Base-by-base conservation (phyloP, 2,329 filamentous ascomycete genomes). In the Claviceps cyperi region DNA sequence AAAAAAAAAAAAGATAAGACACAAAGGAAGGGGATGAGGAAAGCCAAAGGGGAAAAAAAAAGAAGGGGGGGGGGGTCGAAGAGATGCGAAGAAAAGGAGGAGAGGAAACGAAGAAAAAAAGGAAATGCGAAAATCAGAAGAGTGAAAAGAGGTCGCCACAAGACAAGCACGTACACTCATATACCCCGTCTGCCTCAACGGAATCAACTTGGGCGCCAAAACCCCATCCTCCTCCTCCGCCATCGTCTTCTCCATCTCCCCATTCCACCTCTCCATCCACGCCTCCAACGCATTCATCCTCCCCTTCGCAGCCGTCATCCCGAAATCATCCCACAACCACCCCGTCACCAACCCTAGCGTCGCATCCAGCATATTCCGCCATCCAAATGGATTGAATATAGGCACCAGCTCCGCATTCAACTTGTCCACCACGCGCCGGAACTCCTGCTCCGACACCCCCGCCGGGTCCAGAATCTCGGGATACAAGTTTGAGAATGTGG, bases 281-380 rank as follows among this genome's bases (percentile, higher is more conserved):
- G 65, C 66, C 67, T 98, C 92, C 17, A 96, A 69, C 9, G 69
- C 74, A 50, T 74, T 76, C 44, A 95, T 65, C 50, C 82, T 76
- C 21, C 73, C 70, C 69, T 97, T 97, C 52, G 84, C 77, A 8
- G 76, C 80, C 3, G 86, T 86, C 37, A 87, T 68, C 1, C 91
- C 89, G 21, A 91, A 59, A 62, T 97, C 91, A 52, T 98, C 92
- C 88, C 89, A 97, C 36, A 97, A 60, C 86, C 90, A 98, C 21
- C 91, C 86, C 0, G 92, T 97, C 36, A 89, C 67, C 4, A 94
- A 72, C 2, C 91, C 89, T 57, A 97, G 63, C 11, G 87, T 64
- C 13, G 80, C 78, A 65, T 98, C 92, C 0, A 95, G 56, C 60
- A 90, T 80, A 57, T 94, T 94, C 47, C 86, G 75, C 58, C 78